Base-by-base conservation (phyloP, 1,284 basidiomycete species). In the Ustilago loliicola region DNA sequence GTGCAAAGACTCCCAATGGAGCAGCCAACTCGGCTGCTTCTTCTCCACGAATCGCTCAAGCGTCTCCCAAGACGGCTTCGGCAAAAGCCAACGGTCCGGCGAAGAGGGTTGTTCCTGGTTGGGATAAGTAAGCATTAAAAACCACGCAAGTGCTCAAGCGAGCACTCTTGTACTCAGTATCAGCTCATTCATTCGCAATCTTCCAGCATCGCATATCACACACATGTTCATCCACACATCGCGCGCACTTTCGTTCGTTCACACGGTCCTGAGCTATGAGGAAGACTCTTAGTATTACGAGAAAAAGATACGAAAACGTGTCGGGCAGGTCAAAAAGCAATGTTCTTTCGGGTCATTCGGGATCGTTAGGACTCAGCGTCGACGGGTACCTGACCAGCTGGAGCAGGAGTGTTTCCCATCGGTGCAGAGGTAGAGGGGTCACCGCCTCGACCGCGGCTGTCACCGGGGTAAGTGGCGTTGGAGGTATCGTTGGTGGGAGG, bases 341-440 rank as follows among this genome's bases (percentile, higher is more conserved):
- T 3, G 25, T 15, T 6, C 4, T 9, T 8, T 21, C 45, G 13
- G 48, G 48, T 50, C 48, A 50, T 29, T 17, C 4, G 25, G 48
- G 27, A 50, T 13, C 23, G 13, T 60, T 60, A 76, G 13, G 73
- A 77, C 19, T 74, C 64, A 50, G 76, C 76, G 50, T 78, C 76
- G 60, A 72, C 75, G 11, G 76, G 76, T 1, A 55, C 47, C 21
- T 68, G 76, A 52, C 54, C 51, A 21, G 76, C 56, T 5, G 76
- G 76, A 3, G 68, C 63, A 3, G 61, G 72, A 25, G 76, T 69
- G 48, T 51, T 36, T 13, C 76, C 76, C 76, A 78, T 74, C 19
- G 76, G 65, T n/a, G 61, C 66, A 0, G 64, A 53, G 29, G 68
- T 69, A 51, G 64, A 36, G 7, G 36, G 57, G 32, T 78, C 76